Evolutionary conservation across 1,139 yeast genomes (phyloP), one percentile per base, ranked within the genome.

Genomic region (Blastobotrys capitulatus): DNA sequence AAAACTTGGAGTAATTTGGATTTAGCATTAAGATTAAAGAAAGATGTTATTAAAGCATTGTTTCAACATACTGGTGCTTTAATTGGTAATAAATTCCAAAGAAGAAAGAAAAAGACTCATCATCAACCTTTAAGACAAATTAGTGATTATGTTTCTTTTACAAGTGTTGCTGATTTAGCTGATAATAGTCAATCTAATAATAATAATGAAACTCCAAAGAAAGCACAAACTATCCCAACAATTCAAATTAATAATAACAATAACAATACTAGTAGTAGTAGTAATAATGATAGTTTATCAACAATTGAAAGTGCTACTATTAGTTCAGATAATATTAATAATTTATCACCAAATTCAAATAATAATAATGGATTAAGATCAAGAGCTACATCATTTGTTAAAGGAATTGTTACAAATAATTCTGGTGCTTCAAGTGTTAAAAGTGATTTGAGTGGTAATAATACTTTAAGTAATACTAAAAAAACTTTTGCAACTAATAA

Each of bases 1-100:
- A 82, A 81, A 68, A 71, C 87, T 29, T 86, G 96, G 94, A 81
- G 95, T 1, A 79, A 79, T 46, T 79, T 84, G 55, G 97, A 89
- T 53, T 72, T 88, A 44, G 75, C 83, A 29, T 67, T 78, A 49
- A 76, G 80, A 39, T 62, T 88, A 47, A 79, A 82, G 62, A 83
- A 80, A 55, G 68, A 86, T 60, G 73, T 89, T 29, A 74, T 86
- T 49, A 80, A 78, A 63, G 74, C 82, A 18, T 79, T 89, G 36
- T 68, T 89, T 48, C 78, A 75, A 45, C 95, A 89, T 60, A 75
- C 94, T 1, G 96, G 96, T 6, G 80, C 84, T 56, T 78, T 90
- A 52, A 73, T 89, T 50, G 86, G 88, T 35, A 89, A 88, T 67
- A 87, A 86, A 66, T 74, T 88, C 59, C 75, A 78, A 54, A 68